phyloP scores from a whole-genome alignment of 331 rosid genomes.

The Dryas integrifolia region DNA sequence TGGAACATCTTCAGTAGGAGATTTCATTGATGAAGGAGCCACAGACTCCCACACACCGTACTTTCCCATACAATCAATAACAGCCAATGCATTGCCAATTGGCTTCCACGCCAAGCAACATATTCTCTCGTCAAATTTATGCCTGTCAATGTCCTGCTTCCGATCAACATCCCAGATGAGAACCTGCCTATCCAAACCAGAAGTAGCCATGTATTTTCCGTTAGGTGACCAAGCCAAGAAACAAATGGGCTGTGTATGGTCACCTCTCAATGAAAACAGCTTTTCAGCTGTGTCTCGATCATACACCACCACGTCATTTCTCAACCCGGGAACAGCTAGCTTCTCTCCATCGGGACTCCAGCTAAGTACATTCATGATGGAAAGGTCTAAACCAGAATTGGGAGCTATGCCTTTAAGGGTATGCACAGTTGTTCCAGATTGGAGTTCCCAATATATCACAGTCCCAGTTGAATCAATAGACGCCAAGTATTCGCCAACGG shows the following conservation, averaged over 20 bases:
- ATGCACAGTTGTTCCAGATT: slow-evolving; percentile 63
- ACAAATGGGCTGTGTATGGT: slow-evolving; percentile 73
- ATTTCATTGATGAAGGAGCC: slow-evolving; percentile 86
- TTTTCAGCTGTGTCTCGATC: slow-evolving; percentile 94
- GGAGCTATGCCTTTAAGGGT: slow-evolving; percentile 81
- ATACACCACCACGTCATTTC: slow-evolving; percentile 85
- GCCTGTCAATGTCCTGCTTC: slow-evolving; percentile 90
- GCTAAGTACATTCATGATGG: slow-evolving; percentile 69
- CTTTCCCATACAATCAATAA: slow-evolving; percentile 82
- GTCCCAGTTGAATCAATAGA: slow-evolving; percentile 82
- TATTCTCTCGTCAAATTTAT: slow-evolving; percentile 79
- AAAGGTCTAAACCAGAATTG: slow-evolving; percentile 58
- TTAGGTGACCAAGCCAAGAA: slow-evolving; percentile 95
- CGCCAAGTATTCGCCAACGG: slow-evolving; percentile 80
- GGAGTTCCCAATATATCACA: slow-evolving; percentile 79
- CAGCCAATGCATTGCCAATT: slow-evolving; percentile 69
- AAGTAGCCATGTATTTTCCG: slow-evolving; percentile 84
- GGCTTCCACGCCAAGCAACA: slow-evolving; percentile 91
- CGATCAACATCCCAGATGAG: slow-evolving; percentile 81
- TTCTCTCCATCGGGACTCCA: slow-evolving; percentile 97
- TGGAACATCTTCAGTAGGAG: slow-evolving; percentile 87
- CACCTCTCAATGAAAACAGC: slow-evolving; percentile 75
- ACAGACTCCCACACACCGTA: slow-evolving; percentile 90
- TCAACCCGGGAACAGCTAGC: slow-evolving; percentile 79
- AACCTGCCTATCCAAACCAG: slow-evolving; percentile 84